Evolutionary conservation across 2,329 filamentous ascomycete genomes (phyloP).

Genomic region (Penicillium vulpinum): DNA sequence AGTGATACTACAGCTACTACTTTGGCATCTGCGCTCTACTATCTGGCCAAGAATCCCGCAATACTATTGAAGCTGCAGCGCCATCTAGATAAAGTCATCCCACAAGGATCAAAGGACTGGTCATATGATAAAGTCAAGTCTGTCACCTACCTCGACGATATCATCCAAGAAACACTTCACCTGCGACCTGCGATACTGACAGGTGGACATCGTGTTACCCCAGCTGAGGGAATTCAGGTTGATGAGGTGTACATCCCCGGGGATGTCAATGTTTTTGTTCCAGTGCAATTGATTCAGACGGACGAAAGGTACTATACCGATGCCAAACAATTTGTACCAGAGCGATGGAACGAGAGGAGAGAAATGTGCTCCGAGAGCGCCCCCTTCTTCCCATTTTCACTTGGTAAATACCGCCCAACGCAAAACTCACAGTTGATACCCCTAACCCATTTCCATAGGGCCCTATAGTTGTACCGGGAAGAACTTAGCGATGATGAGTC

Average conservation of each 20-base stretch:
- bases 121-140: too few relatives aligned
- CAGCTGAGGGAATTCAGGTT: constrained; percentile 23
- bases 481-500: constrained; percentile 31
- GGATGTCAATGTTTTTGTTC: constrained; percentile 22
- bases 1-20: constrained; percentile 12
- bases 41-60: background rate
- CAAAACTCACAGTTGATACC: background rate
- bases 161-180: constrained; percentile 25
- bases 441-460: constrained; percentile 12
- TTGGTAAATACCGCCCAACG: constrained; percentile 5
- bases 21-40: constrained; percentile 6
- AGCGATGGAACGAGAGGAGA: constrained; percentile 29
- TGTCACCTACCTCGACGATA: too few relatives aligned
- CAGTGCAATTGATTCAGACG: constrained; percentile 26
- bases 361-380: constrained; percentile 21
- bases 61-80: constrained; percentile 3
- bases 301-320: constrained; percentile 23
- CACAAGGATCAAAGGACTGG: background rate
- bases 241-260: constrained; percentile 8
- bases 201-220: constrained; percentile 37
- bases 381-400: constrained; percentile 23
- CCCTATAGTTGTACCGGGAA: constrained; percentile 36
- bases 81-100: background rate
- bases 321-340: constrained; percentile 32
- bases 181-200: constrained; percentile 37